Percentiles rank a stretch among this genome's conserved stretches.
phyloP scores from a whole-genome alignment of 1,139 yeast genomes.

The Candida sp. region DNA sequence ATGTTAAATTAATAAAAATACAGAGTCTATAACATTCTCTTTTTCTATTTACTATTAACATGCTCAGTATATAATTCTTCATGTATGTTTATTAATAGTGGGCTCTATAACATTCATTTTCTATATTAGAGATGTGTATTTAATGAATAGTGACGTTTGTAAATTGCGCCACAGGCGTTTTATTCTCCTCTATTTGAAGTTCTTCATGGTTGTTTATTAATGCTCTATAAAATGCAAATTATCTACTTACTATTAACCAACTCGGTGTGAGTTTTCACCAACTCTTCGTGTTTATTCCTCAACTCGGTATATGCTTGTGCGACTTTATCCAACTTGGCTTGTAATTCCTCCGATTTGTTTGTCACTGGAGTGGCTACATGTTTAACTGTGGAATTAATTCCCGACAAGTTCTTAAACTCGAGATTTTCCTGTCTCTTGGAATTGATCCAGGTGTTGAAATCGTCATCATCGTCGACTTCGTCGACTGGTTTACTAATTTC shows the following conservation, averaged over 20 bases:
- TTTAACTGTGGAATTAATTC: slow-evolving; percentile 33
- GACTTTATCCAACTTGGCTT: slow-evolving; percentile 45
- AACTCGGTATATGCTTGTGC: slow-evolving; percentile 58
- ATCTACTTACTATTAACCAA: slow-evolving; percentile 14
- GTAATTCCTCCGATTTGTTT: slow-evolving; percentile 22
- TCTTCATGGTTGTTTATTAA: slow-evolving; percentile 61
- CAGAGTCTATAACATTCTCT: too few species aligned
- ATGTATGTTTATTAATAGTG: too few species aligned
- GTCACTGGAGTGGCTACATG: slow-evolving; percentile 7
- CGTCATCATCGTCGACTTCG: slow-evolving; percentile 3
- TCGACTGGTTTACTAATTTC: slow-evolving; percentile 29
- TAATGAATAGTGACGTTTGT: too few species aligned
- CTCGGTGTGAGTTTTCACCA: slow-evolving; percentile 51
- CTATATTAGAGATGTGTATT: too few species aligned
- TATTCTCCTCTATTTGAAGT: slow-evolving; percentile 15
- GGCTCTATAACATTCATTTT: too few species aligned
- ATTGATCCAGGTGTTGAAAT: slow-evolving; percentile 41
- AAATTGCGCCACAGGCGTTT: too few species aligned
- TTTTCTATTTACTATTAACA: too few species aligned
- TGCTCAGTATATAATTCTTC: background rate
- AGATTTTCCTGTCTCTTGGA: slow-evolving; percentile 49
- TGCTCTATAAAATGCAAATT: slow-evolving; percentile 48
- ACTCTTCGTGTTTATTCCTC: slow-evolving; percentile 57
- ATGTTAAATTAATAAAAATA: too few species aligned
- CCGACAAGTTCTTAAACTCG: slow-evolving; percentile 41